A percentile compares a stretch with the other conserved stretches of the same genome.
Evolutionary conservation across 345 rosid species (phyloP).

Genomic region (Cardamine resedifolia): DNA sequence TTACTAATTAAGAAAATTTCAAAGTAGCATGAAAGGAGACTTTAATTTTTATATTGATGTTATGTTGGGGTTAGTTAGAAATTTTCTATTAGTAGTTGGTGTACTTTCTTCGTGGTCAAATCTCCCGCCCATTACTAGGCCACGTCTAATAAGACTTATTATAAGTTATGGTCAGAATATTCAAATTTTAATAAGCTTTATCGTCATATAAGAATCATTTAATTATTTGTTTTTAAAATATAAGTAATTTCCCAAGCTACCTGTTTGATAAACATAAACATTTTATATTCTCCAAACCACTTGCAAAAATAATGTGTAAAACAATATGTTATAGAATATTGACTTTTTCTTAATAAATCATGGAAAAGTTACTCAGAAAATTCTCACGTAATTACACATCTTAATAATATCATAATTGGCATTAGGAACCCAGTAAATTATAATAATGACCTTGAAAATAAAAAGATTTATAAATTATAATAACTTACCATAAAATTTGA

Average conservation of each 20-base stretch:
- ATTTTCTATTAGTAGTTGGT: background rate
- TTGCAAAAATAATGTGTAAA: constrained; percentile 2
- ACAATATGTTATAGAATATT: background rate
- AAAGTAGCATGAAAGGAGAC: constrained; percentile 30
- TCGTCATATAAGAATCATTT: background rate
- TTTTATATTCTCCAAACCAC: constrained; percentile 16
- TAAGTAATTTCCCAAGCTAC: constrained; percentile 7
- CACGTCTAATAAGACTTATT: constrained; percentile 21
- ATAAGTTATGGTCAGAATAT: constrained; percentile 4
- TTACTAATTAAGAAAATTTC: constrained; percentile 8
- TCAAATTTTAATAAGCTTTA: background rate
- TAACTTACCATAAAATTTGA: background rate
- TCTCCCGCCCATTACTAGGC: constrained; percentile 22
- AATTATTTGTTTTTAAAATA: background rate
- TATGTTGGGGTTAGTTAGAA: constrained; percentile 5
- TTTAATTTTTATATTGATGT: background rate
- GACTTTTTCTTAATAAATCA: background rate
- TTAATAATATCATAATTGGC: background rate
- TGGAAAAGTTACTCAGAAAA: background rate
- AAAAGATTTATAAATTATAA: background rate
- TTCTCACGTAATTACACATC: constrained; percentile 15
- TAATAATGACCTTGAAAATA: background rate
- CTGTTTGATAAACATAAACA: background rate
- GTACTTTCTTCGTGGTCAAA: constrained; percentile 20
- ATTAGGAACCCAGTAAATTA: background rate